A percentile compares a stretch with the other conserved stretches of the same genome.
These are phyloP conservation scores for Colletotrichum cuscutae DNA, from an alignment of 2,329 filamentous ascomycete species.

Conservation along the genomic window DNA sequence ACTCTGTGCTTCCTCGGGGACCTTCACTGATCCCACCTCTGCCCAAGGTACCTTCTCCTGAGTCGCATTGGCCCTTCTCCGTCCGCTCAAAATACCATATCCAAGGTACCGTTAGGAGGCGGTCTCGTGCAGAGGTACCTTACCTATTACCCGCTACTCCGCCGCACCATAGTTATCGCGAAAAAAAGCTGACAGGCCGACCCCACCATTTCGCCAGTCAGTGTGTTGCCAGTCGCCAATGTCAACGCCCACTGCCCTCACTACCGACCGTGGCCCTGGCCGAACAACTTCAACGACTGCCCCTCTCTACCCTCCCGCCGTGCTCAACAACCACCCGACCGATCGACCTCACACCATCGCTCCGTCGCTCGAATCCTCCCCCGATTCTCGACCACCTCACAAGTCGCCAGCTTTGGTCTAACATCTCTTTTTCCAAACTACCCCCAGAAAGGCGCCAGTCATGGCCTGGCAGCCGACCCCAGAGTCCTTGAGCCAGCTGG, in stretches of 20 bases:
- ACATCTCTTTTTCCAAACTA: constrained; percentile 22
- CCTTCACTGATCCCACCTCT: neutral
- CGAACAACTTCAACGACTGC: constrained; percentile 32
- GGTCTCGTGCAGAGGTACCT: constrained; percentile 7
- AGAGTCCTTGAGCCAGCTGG: constrained; percentile 89
- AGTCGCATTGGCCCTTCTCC: neutral
- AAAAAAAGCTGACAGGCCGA: constrained; percentile 37
- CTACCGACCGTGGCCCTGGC: constrained; percentile 13
- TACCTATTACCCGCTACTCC: constrained; percentile 24
- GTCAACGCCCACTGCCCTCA: constrained; percentile 22
- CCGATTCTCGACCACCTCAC: constrained; percentile 23
- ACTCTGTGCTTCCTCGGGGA: neutral
- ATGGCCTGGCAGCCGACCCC: constrained; percentile 96
- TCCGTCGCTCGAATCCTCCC: constrained; percentile 11
- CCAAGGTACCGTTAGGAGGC: constrained; percentile 1
- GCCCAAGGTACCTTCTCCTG: neutral
- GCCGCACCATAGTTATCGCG: constrained; percentile 36
- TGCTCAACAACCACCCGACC: constrained; percentile 1
- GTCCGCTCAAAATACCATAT: neutral
- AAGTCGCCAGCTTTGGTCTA: constrained; percentile 20
- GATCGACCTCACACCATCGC: constrained; percentile 11
- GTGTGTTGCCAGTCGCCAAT: constrained; percentile 17
- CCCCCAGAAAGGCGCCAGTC: constrained; percentile 43
- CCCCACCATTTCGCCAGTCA: constrained; percentile 31
- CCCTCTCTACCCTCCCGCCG: constrained; percentile 25